These are phyloP conservation scores for Cryptococcus maquisensis DNA, from an alignment of 1,284 basidiomycete species.

Conservation along the genomic window DNA sequence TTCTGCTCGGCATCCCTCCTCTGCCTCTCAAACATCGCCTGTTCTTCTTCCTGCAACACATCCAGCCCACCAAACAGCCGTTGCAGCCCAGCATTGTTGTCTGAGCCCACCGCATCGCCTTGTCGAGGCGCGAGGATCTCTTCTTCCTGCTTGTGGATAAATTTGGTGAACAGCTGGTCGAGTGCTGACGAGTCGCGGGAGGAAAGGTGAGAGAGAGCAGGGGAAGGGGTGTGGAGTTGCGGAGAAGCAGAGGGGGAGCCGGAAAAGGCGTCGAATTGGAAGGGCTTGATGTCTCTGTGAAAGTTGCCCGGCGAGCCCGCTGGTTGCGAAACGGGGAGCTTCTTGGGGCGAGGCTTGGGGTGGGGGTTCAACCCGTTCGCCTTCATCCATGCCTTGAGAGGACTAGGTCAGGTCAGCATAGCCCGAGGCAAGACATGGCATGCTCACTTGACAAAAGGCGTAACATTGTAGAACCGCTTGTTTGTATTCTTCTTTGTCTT, in stretches of 20 bases:
- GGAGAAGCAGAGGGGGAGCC: constrained; percentile 8
- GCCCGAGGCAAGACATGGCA: not conserved
- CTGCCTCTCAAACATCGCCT: not conserved
- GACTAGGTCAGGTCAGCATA: constrained; percentile 12
- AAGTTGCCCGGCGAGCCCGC: not conserved
- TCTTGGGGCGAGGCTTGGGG: constrained; percentile 15
- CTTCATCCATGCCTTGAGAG: constrained; percentile 38
- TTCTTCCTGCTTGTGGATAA: constrained; percentile 38
- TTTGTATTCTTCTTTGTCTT: constrained; percentile 31
- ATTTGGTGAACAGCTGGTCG: constrained; percentile 38
- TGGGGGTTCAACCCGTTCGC: constrained; percentile 30
- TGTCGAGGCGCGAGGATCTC: constrained; percentile 16
- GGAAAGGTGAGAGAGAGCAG: constrained; percentile 2
- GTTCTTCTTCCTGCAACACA: constrained; percentile 17
- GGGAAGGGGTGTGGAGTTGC: constrained; percentile 3
- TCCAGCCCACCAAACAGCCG: constrained; percentile 31
- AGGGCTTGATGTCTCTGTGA: constrained; percentile 34
- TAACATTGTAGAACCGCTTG: constrained; percentile 89
- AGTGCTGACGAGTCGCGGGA: constrained; percentile 22
- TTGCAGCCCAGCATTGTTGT: constrained; percentile 31
- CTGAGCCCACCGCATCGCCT: constrained; percentile 14
- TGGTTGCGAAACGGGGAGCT: constrained; percentile 1
- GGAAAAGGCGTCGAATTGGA: constrained; percentile 22
- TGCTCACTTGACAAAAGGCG: constrained; percentile 87
- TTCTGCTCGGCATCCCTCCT: not conserved